A percentile compares a stretch with the other conserved stretches of the same genome.
Evolutionary conservation across 371 early-diverging fungal species (phyloP).

Genomic region (Syncephalastrum sp.): DNA sequence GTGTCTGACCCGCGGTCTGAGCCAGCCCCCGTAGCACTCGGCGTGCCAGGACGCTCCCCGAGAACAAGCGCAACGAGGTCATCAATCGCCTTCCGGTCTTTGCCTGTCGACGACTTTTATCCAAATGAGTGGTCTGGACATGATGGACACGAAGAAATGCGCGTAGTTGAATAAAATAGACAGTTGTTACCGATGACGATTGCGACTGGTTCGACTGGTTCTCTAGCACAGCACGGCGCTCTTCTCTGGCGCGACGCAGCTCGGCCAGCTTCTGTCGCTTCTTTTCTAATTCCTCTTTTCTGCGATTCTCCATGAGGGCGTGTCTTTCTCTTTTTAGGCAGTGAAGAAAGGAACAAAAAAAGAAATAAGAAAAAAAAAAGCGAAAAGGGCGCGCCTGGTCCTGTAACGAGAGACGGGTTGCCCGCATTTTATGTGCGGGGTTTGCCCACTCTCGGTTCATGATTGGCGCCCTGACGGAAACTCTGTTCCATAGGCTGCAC

Average conservation of each 20-base stretch:
- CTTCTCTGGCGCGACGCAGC: slow-evolving; percentile 80
- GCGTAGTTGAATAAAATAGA: slow-evolving; percentile 2
- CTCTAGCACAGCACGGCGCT: slow-evolving; percentile 66
- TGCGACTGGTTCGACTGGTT: slow-evolving; percentile 46
- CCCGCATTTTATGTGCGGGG: too few relatives aligned
- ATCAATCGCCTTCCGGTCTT: slow-evolving; percentile 68
- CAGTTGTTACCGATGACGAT: slow-evolving; percentile 34
- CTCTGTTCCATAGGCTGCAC: too few relatives aligned
- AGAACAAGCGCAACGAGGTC: slow-evolving; percentile 81
- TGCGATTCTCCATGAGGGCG: slow-evolving; percentile 45
- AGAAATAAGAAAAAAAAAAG: too few relatives aligned
- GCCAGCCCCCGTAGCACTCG: slow-evolving; percentile 37
- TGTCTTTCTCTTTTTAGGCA: too few relatives aligned
- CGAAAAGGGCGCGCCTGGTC: too few relatives aligned
- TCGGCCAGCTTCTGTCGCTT: slow-evolving; percentile 91
- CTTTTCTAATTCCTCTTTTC: slow-evolving; percentile 85
- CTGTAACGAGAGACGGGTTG: too few relatives aligned
- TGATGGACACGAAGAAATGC: not conserved
- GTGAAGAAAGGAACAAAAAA: too few relatives aligned
- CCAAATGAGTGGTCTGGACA: too few relatives aligned
- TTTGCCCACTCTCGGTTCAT: too few relatives aligned
- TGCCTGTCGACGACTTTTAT: slow-evolving; percentile 17
- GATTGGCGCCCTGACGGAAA: too few relatives aligned
- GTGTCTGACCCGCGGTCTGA: slow-evolving; percentile 55
- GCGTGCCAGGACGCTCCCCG: slow-evolving; percentile 70